Evolutionary conservation across 2,329 filamentous ascomycete genomes (phyloP).

Genomic region (Phyllosticta ampelicida): DNA sequence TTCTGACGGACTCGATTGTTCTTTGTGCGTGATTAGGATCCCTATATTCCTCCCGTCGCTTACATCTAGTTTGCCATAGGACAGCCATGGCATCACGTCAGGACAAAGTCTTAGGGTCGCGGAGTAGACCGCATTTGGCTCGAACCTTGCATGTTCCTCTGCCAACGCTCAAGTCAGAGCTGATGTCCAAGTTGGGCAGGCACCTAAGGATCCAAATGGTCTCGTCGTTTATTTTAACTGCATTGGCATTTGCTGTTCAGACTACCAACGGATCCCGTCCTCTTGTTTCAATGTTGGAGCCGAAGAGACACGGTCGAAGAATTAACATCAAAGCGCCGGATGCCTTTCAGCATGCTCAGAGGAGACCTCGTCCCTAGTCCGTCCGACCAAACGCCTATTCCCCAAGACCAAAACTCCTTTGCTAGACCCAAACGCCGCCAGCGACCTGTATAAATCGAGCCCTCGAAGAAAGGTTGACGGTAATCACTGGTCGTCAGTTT

Average conservation of each 20-base stretch:
- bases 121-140: too few species aligned
- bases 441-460: not conserved
- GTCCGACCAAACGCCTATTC: not conserved
- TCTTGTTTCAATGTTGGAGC: not conserved
- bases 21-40: too few species aligned
- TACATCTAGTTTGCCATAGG: too few species aligned
- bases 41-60: too few species aligned
- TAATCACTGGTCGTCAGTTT: constrained; percentile 4
- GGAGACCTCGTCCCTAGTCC: not conserved
- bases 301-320: not conserved
- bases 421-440: not conserved
- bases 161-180: too few species aligned
- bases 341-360: not conserved
- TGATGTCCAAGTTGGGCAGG: too few species aligned
- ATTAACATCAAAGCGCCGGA: not conserved
- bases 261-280: not conserved
- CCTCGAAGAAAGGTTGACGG: not conserved
- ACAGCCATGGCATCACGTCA: too few species aligned
- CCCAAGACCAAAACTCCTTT: not conserved
- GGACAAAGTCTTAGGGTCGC: too few species aligned
- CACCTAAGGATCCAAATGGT: too few species aligned
- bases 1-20: too few species aligned
- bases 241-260: not conserved
- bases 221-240: not conserved
- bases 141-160: too few species aligned